Percentiles rank a stretch among this genome's conserved stretches.
phyloP scores from a whole-genome alignment of 2,329 filamentous ascomycete species.

The Thelonectria blattea region DNA sequence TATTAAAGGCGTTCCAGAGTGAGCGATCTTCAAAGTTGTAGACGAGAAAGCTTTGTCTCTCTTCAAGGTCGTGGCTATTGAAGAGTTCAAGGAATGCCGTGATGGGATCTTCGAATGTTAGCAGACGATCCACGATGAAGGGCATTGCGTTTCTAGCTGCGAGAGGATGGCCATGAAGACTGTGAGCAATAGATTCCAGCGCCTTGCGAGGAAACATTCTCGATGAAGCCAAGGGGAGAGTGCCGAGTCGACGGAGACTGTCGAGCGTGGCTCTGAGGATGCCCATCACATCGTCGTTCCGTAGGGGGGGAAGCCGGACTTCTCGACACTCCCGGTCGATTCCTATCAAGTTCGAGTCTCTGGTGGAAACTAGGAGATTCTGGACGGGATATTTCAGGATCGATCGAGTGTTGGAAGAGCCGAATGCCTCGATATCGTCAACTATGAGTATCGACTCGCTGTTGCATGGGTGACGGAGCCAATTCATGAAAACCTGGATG shows the following conservation, averaged over 20 bases:
- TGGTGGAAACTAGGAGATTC: conserved; percentile 2
- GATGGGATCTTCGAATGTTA: not conserved
- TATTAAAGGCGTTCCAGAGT: not conserved
- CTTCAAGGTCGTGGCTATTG: not conserved
- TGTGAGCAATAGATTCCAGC: not conserved
- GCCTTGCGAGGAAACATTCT: not conserved
- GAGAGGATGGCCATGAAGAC: not conserved
- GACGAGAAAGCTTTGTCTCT: not conserved
- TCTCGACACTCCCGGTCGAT: not conserved
- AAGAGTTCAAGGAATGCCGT: not conserved
- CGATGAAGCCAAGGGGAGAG: not conserved
- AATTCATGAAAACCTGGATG: not conserved
- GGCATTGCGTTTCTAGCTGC: not conserved
- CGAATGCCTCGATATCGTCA: conserved; percentile 3
- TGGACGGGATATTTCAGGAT: conserved; percentile 1
- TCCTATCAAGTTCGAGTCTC: not conserved
- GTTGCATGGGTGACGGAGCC: conserved; percentile 5
- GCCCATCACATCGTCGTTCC: not conserved
- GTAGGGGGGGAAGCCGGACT: not conserved
- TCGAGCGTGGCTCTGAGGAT: not conserved
- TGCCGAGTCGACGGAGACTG: not conserved
- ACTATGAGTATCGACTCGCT: conserved; percentile 1
- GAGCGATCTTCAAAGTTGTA: not conserved
- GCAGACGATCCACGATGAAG: not conserved
- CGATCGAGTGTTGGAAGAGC: not conserved